These are phyloP conservation scores for Thielaviopsis euricoi DNA, from an alignment of 2,329 filamentous ascomycete genomes.

Conservation along the genomic window DNA sequence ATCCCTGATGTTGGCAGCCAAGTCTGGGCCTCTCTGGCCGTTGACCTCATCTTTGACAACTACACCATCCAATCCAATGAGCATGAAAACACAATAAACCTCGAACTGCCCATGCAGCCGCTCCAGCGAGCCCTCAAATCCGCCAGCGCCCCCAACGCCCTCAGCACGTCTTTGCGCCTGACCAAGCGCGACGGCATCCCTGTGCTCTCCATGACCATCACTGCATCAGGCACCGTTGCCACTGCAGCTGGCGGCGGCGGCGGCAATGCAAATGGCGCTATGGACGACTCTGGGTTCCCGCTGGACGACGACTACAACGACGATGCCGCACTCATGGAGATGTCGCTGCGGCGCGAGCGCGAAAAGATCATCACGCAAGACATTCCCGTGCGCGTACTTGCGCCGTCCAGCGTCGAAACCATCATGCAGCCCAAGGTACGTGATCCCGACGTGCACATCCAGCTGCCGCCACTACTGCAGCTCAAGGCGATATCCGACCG, in stretches of 20 bases:
- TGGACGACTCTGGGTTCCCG: slow-evolving; percentile 16
- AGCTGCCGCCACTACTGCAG: slow-evolving; percentile 71
- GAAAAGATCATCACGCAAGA: slow-evolving; percentile 92
- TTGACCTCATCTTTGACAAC: slow-evolving; percentile 74
- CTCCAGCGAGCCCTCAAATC: slow-evolving; percentile 86
- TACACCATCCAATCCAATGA: slow-evolving; percentile 80
- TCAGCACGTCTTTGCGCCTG: slow-evolving; percentile 68
- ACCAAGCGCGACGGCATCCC: slow-evolving; percentile 86
- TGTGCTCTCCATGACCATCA: slow-evolving; percentile 77
- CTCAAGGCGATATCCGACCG: slow-evolving; percentile 89
- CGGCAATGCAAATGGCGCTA: slow-evolving; percentile 10
- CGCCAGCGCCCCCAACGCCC: slow-evolving; percentile 51
- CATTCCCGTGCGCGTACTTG: slow-evolving; percentile 82
- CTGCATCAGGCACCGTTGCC: slow-evolving; percentile 47
- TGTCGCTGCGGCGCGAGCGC: slow-evolving; percentile 48
- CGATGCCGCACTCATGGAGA: slow-evolving; percentile 35
- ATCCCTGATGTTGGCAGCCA: slow-evolving; percentile 89
- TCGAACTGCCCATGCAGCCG: slow-evolving; percentile 78
- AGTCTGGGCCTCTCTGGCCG: slow-evolving; percentile 65
- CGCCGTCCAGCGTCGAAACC: slow-evolving; percentile 70
- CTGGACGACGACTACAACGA: slow-evolving; percentile 27
- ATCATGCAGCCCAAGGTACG: slow-evolving; percentile 83
- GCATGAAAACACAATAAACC: slow-evolving; percentile 75
- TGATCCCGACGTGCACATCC: slow-evolving; percentile 87
- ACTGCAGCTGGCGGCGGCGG: slow-evolving; percentile 21